Percentiles rank a stretch among this genome's conserved stretches.
Evolutionary conservation across 2,329 filamentous ascomycete genomes (phyloP).

Genomic region (Massarina eburnea): DNA sequence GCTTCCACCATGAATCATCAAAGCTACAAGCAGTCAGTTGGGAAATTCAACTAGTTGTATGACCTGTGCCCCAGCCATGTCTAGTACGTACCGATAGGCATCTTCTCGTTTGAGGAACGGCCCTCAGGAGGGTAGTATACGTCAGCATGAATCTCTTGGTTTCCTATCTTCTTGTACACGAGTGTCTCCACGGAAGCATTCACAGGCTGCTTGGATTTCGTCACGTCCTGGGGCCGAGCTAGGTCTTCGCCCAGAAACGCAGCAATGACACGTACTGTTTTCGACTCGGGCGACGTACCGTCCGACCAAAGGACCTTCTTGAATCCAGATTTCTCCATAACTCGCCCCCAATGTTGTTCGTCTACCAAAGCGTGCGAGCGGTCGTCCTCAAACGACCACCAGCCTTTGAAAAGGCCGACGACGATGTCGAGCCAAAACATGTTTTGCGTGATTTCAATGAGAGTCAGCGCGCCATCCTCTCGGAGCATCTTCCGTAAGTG

Average conservation of each 20-base stretch:
- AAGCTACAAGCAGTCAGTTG: slow-evolving; percentile 33
- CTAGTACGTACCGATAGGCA: too few relatives aligned
- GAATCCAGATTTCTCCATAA: slow-evolving; percentile 20
- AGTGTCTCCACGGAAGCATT: slow-evolving; percentile 6
- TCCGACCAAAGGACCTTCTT: slow-evolving; percentile 9
- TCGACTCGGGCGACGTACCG: slow-evolving; percentile 4
- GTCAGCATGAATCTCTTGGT: slow-evolving; percentile 8
- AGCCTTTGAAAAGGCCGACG: slow-evolving; percentile 44
- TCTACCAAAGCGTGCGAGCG: slow-evolving; percentile 22
- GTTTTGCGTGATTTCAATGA: slow-evolving; percentile 35
- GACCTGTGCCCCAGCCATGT: too few relatives aligned
- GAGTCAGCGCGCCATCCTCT: slow-evolving; percentile 29
- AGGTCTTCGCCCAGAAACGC: too few relatives aligned
- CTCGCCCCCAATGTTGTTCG: slow-evolving; percentile 19
- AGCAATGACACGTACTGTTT: slow-evolving; percentile 11
- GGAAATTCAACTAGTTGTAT: too few relatives aligned
- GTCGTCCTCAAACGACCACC: slow-evolving; percentile 45
- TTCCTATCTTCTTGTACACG: slow-evolving; percentile 13
- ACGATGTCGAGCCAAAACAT: slow-evolving; percentile 39
- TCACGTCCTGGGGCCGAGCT: background rate
- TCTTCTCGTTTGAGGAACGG: background rate
- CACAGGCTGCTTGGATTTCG: background rate
- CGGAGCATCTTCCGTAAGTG: slow-evolving; percentile 28
- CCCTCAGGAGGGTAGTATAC: slow-evolving; percentile 5
- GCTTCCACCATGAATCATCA: slow-evolving; percentile 52